These are phyloP conservation scores for Wickerhamomyces rabaulensis DNA, from an alignment of 805 yeast species.

Conservation along the genomic window DNA sequence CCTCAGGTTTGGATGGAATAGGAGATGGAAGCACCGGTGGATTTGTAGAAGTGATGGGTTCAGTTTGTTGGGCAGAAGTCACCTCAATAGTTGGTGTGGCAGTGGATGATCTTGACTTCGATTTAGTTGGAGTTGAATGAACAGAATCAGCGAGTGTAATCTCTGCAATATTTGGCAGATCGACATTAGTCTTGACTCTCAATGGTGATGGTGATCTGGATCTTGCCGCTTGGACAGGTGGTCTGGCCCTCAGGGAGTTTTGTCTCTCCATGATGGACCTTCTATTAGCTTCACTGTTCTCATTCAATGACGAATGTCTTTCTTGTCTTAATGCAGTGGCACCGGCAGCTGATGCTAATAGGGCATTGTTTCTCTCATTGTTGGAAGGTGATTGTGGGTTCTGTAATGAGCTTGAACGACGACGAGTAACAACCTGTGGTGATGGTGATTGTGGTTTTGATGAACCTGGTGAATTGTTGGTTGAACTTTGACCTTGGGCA, in stretches of 20 bases:
- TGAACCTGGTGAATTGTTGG: slow-evolving; percentile 3
- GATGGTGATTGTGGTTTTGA: slow-evolving; percentile 8
- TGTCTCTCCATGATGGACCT: not conserved
- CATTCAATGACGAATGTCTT: slow-evolving; percentile 17
- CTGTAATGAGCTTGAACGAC: slow-evolving; percentile 12
- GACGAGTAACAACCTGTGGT: slow-evolving; percentile 4
- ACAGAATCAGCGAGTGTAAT: not conserved
- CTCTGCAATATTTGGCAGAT: slow-evolving; percentile 14
- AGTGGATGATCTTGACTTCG: not conserved
- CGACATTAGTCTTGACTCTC: slow-evolving; percentile 1
- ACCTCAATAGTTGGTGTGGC: not conserved
- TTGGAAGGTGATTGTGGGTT: not conserved
- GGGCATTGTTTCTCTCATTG: not conserved
- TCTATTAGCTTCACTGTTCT: slow-evolving; percentile 7
- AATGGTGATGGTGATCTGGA: slow-evolving; percentile 13
- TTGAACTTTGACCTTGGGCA: not conserved
- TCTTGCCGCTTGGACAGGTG: not conserved
- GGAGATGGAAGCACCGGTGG: not conserved
- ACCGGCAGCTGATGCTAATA: slow-evolving; percentile 19
- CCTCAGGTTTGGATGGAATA: not conserved
- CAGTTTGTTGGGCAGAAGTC: not conserved
- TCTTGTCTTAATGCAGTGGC: slow-evolving; percentile 18
- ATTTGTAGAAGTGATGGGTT: not conserved
- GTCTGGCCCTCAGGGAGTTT: not conserved
- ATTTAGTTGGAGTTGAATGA: slow-evolving; percentile 4